A percentile compares a stretch with the other conserved stretches of the same genome.
Conservation (phyloP, 2,329 filamentous ascomycete species). For the Venturia pyrina region DNA sequence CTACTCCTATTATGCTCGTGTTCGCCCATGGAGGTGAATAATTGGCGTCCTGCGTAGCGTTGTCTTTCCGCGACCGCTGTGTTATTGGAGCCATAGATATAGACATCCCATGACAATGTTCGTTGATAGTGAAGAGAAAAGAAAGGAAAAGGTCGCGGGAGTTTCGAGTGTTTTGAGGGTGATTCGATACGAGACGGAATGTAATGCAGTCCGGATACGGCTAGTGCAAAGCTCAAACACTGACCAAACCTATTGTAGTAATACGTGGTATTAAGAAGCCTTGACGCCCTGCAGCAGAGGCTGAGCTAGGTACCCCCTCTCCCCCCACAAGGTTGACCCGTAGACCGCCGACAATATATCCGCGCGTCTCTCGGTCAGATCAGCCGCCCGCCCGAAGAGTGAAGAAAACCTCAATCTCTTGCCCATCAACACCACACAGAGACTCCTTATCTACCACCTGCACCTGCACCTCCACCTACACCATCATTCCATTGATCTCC, state of each 20-base stretch:
- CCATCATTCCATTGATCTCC: too few relatives aligned
- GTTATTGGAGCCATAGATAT: not conserved
- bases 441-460: not conserved
- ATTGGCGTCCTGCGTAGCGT: constrained; percentile 41
- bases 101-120: not conserved
- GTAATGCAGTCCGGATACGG: not conserved
- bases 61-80: constrained; percentile 1
- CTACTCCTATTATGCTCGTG: constrained; percentile 91
- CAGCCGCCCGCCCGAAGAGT: not conserved
- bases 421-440: not conserved
- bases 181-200: not conserved
- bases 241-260: too few relatives aligned
- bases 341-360: too few relatives aligned
- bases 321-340: too few relatives aligned
- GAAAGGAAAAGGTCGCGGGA: not conserved
- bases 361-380: not conserved
- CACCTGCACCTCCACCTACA: not conserved
- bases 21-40: constrained; percentile 95
- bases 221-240: too few relatives aligned
- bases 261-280: too few relatives aligned
- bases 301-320: too few relatives aligned
- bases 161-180: not conserved
- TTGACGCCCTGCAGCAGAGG: too few relatives aligned
- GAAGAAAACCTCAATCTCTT: not conserved
- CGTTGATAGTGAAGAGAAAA: not conserved